Evolutionary conservation across 2,329 filamentous ascomycete species (phyloP), one percentile per base, ranked within the genome.

Genomic region (Cordyceps fumosorosea): DNA sequence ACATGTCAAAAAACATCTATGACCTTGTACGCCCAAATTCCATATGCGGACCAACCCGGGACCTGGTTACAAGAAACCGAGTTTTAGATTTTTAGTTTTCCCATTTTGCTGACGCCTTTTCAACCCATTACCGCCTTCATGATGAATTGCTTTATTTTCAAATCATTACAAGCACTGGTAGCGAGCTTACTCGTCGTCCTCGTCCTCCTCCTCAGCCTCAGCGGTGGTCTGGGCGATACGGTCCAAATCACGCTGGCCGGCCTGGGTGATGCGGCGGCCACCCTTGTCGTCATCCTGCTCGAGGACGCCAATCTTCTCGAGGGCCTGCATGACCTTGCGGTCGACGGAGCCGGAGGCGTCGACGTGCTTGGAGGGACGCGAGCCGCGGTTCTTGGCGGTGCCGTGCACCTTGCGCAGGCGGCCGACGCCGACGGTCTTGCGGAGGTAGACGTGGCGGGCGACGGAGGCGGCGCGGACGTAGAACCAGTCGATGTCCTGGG

Each of bases 251-350:
- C 95, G 91, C 88, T 97, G 93, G 77, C 95, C 95, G 75, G 88
- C 87, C 86, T 98, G 92, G 74, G 95, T 98, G 83, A 99, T 98
- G 80, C 95, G 89, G 77, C 95, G 91, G 76, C 95, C 95, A 81
- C 95, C 95, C 87, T 96, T 96, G 71, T 98, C 93, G 86, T 97
- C 93, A 74, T 97, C 93, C 76, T 90, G 84, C 89, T 99, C 95
- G 67, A 99, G 84, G 72, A 99, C 93, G 80, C 93, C 93, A 74
- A 99, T 97, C 90, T 98, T 97, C 90, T 97, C 95, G 64, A 99
- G 90, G 66, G 93, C 84, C 86, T 99, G 95, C 79, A 97, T 83
- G 77, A 96, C 85, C 86, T 97, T 97, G 81, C 95, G 92, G 86
- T 99, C 95, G 72, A 99, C 93, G 76, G 87, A 88, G 78, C 93